Base-by-base conservation (phyloP, 176 grass and related monocot genomes). In the Triticum timopheevii region DNA sequence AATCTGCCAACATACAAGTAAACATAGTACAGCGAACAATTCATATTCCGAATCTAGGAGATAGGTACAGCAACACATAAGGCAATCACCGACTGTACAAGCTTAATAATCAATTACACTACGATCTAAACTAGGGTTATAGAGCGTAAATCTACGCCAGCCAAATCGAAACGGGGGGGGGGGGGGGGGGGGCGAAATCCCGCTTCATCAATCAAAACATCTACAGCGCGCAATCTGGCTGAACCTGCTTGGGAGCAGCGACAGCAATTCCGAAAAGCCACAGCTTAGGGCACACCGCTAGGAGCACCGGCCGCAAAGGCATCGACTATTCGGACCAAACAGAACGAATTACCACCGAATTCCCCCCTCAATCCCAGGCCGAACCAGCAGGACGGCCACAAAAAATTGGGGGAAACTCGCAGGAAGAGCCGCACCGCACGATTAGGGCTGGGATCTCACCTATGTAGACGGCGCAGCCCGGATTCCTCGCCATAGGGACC, bases 401-500 rank as follows among this genome's bases (percentile, higher is more conserved):
- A 30, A 63, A 72, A 59, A 49, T 61, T 33, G 47, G 33, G 31
- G 42, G 20, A 72, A 80, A 24, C 9, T 24, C 56, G 69, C 69
- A 20, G 7, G 80, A 79, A 73, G 24, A 40, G 3, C 65, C 23
- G 65, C 8, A 24, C n/a, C 70, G 13, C 22, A 31, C 38, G 84
- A 58, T 59, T 28, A 13, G 79, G 20, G 25, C 23, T 76, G 77
- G 72, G 52, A 88, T 83, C 86, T 86, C 76, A 97, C 94, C 94
- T 88, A 97, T 92, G 90, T 87, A 97, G 72, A 97, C 94, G 64
- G 88, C 76, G 84, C 86, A 88, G 49, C 81, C 73, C 64, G 94
- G 92, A 77, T 97, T 90, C 78, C 90, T 89, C 80, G 94, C 59
- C 94, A 94, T 97, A 17, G 87, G 24, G 28, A 19, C 47, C 78